Percentiles rank a stretch among this genome's conserved stretches.
Conservation (phyloP, 2,329 filamentous ascomycete genomes). For the Diaporthe batatas region DNA sequence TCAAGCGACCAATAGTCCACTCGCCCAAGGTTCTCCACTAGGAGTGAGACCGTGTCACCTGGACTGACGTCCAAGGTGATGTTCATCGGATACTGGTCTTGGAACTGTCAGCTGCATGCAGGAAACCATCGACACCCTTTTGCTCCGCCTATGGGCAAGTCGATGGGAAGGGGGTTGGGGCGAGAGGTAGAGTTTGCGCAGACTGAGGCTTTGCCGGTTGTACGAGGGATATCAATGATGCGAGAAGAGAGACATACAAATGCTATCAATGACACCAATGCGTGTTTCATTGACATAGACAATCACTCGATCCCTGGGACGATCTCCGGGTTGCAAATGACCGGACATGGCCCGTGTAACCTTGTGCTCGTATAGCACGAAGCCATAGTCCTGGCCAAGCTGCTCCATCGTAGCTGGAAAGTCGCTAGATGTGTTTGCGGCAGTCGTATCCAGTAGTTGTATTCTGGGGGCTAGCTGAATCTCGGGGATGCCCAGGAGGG, state of each 20-base stretch:
- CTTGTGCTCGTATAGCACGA: slow-evolving; percentile 58
- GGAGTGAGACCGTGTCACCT: slow-evolving; percentile 57
- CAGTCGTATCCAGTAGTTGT: slow-evolving; percentile 54
- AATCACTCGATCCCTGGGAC: slow-evolving; percentile 60
- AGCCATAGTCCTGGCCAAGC: slow-evolving; percentile 59
- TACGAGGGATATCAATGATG: background rate
- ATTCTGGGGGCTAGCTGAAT: slow-evolving; percentile 55
- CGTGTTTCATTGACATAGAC: slow-evolving; percentile 60
- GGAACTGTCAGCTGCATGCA: background rate
- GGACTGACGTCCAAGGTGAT: slow-evolving; percentile 54
- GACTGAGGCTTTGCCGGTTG: too few species aligned
- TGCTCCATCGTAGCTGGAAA: slow-evolving; percentile 60
- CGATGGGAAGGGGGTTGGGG: too few species aligned
- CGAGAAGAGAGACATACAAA: slow-evolving; percentile 49
- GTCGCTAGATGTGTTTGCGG: slow-evolving; percentile 44
- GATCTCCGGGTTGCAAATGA: slow-evolving; percentile 56
- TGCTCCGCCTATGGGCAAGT: too few species aligned
- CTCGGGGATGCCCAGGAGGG: slow-evolving; percentile 51
- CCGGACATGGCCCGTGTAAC: slow-evolving; percentile 49
- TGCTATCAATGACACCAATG: slow-evolving; percentile 61
- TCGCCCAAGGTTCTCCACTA: slow-evolving; percentile 66
- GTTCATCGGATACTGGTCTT: slow-evolving; percentile 49
- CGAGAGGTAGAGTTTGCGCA: background rate
- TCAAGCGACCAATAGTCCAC: slow-evolving; percentile 55
- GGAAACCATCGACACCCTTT: background rate